A percentile compares a stretch with the other conserved stretches of the same genome.
These are phyloP conservation scores for Corymbia citriodora DNA, from an alignment of 441 rosid genomes.

Conservation along the genomic window DNA sequence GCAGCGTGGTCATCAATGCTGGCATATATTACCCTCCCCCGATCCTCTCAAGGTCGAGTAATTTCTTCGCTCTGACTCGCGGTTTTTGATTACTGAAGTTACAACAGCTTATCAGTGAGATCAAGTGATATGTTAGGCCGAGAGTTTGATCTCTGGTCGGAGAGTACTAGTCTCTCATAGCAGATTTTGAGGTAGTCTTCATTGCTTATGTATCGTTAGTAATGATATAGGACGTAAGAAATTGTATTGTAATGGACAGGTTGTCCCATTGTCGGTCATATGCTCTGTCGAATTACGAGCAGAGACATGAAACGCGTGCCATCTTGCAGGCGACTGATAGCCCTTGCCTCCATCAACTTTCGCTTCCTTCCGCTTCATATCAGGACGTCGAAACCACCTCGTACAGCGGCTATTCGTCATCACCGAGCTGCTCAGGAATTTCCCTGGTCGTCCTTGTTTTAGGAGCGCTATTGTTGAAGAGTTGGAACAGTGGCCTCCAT, in stretches of 20 bases:
- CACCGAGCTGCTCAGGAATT: not conserved
- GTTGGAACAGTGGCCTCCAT: no score
- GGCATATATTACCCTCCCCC: conserved; percentile 72
- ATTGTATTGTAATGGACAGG: not conserved
- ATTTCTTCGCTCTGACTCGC: not conserved
- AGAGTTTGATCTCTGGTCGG: not conserved
- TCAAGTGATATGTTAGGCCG: not conserved
- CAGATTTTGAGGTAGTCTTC: not conserved
- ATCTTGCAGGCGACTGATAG: conserved; percentile 32
- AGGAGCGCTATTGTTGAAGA: no score
- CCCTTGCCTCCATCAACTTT: not conserved
- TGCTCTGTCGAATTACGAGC: not conserved
- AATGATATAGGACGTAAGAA: not conserved
- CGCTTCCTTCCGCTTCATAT: not conserved
- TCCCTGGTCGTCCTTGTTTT: not conserved
- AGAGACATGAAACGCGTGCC: not conserved
- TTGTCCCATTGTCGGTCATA: not conserved
- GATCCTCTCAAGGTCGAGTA: conserved; percentile 54
- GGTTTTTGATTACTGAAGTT: not conserved
- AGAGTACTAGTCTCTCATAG: not conserved
- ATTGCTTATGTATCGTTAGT: not conserved
- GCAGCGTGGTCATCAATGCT: conserved; percentile 80
- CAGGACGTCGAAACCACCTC: not conserved
- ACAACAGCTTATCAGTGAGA: not conserved
- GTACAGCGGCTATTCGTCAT: not conserved